Evolutionary conservation across 805 yeast species (phyloP).

Genomic region (Starmerella floricola): DNA sequence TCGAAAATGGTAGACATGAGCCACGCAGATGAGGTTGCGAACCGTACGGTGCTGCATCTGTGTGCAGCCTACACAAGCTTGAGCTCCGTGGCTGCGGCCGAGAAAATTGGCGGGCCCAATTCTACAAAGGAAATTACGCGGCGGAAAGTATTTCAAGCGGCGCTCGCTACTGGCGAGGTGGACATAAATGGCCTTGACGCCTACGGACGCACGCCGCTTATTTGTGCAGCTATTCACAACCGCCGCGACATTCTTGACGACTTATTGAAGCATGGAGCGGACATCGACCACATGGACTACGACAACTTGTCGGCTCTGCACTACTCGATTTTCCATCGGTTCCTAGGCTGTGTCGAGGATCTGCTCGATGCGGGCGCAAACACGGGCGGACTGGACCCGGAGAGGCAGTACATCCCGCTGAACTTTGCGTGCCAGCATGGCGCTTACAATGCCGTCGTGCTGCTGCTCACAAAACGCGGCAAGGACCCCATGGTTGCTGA

Average conservation of each 20-base stretch:
- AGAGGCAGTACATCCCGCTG: conserved; percentile 42
- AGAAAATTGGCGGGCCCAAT: conserved; percentile 6
- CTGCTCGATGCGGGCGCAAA: conserved; percentile 39
- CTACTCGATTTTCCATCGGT: conserved; percentile 60
- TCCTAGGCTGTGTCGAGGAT: conserved; percentile 42
- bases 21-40: conserved; percentile 57
- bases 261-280: conserved; percentile 33
- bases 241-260: conserved; percentile 35
- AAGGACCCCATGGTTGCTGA: conserved; percentile 40
- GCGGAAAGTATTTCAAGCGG: conserved; percentile 25
- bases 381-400: conserved; percentile 30
- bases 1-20: conserved; percentile 46
- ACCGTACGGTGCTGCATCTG: conserved; percentile 68
- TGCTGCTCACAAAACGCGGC: conserved; percentile 39
- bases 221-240: conserved; percentile 59
- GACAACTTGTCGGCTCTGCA: conserved; percentile 62
- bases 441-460: conserved; percentile 53
- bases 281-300: conserved; percentile 30
- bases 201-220: conserved; percentile 68
- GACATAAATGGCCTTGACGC: conserved; percentile 28
- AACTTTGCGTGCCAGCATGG: conserved; percentile 85
- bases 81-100: conserved; percentile 8
- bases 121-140: conserved; percentile 19
- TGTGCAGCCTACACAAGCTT: conserved; percentile 26
- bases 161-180: conserved; percentile 23